Evolutionary conservation across 2,329 filamentous ascomycete genomes (phyloP).

Genomic region (Curvularia verruculosa): DNA sequence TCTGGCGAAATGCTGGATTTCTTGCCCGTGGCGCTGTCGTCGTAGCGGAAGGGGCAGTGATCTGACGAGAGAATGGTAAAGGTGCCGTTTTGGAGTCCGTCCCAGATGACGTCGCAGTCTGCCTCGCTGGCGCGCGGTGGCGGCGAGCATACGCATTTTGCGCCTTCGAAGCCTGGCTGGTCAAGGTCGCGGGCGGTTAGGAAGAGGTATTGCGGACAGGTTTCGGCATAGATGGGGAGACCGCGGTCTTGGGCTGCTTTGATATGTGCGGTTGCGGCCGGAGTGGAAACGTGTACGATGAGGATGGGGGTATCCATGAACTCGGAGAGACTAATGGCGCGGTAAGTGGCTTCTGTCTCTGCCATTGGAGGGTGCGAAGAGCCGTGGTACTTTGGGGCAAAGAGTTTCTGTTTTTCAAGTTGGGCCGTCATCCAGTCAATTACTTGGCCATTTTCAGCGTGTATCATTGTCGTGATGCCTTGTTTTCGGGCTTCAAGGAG

Average conservation of each 20-base stretch:
- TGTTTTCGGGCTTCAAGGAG: conserved; percentile 50
- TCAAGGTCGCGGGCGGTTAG: conserved; percentile 60
- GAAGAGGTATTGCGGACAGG: conserved; percentile 63
- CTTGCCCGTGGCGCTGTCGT: conserved; percentile 50
- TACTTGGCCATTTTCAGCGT: conserved; percentile 62
- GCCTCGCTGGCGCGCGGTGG: conserved; percentile 56
- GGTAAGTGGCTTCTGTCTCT: conserved; percentile 60
- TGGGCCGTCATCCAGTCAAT: conserved; percentile 62
- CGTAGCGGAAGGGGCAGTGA: conserved; percentile 59
- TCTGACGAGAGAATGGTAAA: conserved; percentile 60
- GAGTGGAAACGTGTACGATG: conserved; percentile 61
- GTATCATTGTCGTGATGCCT: conserved; percentile 61
- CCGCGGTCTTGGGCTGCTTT: conserved; percentile 57
- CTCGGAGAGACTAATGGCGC: conserved; percentile 58
- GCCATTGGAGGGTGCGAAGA: conserved; percentile 58
- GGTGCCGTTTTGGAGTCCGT: conserved; percentile 58
- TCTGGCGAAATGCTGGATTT: conserved; percentile 56
- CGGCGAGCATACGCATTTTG: conserved; percentile 62
- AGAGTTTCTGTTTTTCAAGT: conserved; percentile 56
- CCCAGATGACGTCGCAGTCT: conserved; percentile 60
- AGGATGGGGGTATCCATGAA: conserved; percentile 61
- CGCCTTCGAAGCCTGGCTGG: conserved; percentile 60
- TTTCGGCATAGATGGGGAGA: conserved; percentile 61
- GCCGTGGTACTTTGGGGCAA: conserved; percentile 60
- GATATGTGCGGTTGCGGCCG: conserved; percentile 55